Conservation (phyloP, 495 filamentous ascomycete species). For the Penicillium taxi region DNA sequence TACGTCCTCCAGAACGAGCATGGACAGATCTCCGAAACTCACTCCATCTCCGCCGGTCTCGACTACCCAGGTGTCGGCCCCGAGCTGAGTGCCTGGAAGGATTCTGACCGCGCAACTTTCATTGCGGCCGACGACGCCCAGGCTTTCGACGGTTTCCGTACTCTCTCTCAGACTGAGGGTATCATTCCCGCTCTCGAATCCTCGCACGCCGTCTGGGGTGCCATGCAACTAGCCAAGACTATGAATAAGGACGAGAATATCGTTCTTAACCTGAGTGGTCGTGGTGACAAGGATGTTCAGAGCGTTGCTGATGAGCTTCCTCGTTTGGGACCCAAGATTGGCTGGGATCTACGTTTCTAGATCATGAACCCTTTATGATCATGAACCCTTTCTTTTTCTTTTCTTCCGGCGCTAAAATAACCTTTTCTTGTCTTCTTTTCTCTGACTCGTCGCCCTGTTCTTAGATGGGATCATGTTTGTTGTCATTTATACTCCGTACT, state of each 20-base stretch:
- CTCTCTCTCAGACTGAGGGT: conserved; percentile 78
- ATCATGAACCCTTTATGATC: too few species aligned
- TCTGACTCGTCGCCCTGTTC: too few species aligned
- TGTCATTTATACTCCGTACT: too few species aligned
- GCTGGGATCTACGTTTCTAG: conserved; percentile 87
- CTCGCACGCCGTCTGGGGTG: conserved; percentile 85
- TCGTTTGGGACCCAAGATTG: conserved; percentile 79
- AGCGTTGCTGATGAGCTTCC: conserved; percentile 94
- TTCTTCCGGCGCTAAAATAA: too few species aligned
- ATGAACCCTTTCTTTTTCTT: too few species aligned
- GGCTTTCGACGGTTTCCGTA: conserved; percentile 81
- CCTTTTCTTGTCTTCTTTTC: too few species aligned
- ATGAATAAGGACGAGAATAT: conserved; percentile 84
- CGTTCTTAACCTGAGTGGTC: conserved; percentile 87
- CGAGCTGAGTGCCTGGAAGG: conserved; percentile 89
- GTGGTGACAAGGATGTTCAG: conserved; percentile 98
- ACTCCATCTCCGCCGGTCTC: conserved; percentile 93
- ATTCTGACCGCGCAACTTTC: conserved; percentile 74
- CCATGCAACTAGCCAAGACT: conserved; percentile 80
- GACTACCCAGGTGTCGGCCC: conserved; percentile 97
- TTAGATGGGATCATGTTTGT: too few species aligned
- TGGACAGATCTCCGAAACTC: conserved; percentile 89
- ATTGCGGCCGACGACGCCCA: conserved; percentile 87
- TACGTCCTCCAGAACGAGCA: conserved; percentile 88
- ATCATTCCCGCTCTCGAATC: conserved; percentile 96